Evolutionary conservation across 805 yeast species (phyloP), one percentile per base, ranked within the genome.

Genomic region (Ogataea dorogensis): DNA sequence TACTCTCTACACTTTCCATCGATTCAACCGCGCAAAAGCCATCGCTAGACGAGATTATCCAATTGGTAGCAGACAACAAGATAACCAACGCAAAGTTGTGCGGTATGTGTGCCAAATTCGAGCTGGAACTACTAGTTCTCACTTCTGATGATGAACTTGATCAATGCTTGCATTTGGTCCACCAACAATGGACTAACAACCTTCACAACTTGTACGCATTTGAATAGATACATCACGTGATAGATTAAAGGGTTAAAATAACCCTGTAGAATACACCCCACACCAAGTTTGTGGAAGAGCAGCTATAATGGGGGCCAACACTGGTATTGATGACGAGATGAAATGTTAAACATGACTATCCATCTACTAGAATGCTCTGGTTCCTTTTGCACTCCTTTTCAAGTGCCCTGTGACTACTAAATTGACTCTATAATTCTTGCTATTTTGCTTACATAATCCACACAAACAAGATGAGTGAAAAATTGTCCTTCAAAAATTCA

Each of bases 81-180:
- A 53, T 65, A 6, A 64, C 68, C 3, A 65, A 63, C 5, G 51
- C 66, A 26, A 60, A 59, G 7, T 38, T 63, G 5, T 60, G 66
- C 43, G 53, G 59, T 11, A 35, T 63, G 24, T 65, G 68, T 46
- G 64, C 54, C 1, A 36, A 38, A n/a, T 53, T 55, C 26, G 69
- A 65, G 31, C 28, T 40, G 17, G 5, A 14, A 7, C 29, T 19
- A 13, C 24, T 37, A n/a, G 31, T 27, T 7, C 10, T 20, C 14
- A n/a, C 22, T 12, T 22, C 28, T 7, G 7, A 25, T 5, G 13
- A 6, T 17, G 22, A 17, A 3, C 23, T 48, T 7, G 42, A 39
- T 17, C 28, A 17, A 1, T 42, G 45, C 28, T 23, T 42, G 46
- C 21, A 37, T 28, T 13, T 27, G 43, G 26, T 47, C 11, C 40